Percentiles rank a stretch among this genome's conserved stretches.
phyloP scores from a whole-genome alignment of 2,329 filamentous ascomycete genomes.

The Hymenoscyphus fraxineus region DNA sequence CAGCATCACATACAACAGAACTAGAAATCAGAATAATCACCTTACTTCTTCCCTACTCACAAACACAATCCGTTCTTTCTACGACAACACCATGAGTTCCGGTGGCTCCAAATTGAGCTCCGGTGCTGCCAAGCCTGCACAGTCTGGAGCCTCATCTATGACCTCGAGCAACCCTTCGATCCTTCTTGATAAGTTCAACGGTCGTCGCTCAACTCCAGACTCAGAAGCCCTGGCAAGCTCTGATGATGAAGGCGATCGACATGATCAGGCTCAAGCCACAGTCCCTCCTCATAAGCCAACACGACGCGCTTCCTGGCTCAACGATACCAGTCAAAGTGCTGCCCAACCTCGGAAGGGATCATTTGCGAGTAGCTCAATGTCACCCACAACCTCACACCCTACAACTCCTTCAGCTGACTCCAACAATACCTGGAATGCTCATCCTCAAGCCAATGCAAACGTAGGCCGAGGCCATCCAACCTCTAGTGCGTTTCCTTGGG shows the following conservation, averaged over 20 bases:
- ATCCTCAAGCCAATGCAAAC: slow-evolving; percentile 40
- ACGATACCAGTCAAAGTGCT: slow-evolving; percentile 67
- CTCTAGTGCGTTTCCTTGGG: slow-evolving; percentile 60
- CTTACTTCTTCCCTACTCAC: neutral
- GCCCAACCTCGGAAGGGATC: slow-evolving; percentile 70
- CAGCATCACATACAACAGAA: slow-evolving; percentile 2
- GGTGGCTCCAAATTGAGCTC: slow-evolving; percentile 21
- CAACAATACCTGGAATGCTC: slow-evolving; percentile 52
- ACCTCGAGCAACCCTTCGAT: slow-evolving; percentile 59
- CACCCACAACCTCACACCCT: slow-evolving; percentile 75
- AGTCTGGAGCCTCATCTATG: slow-evolving; percentile 44
- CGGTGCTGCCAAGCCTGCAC: slow-evolving; percentile 42
- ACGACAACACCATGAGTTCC: slow-evolving; percentile 24
- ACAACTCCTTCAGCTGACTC: slow-evolving; percentile 71
- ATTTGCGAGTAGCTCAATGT: slow-evolving; percentile 71
- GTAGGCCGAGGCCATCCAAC: slow-evolving; percentile 45
- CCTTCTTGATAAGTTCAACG: slow-evolving; percentile 71
- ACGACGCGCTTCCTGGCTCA: slow-evolving; percentile 79
- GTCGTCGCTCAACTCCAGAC: slow-evolving; percentile 83
- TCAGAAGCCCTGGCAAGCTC: slow-evolving; percentile 92
- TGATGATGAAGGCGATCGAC: slow-evolving; percentile 78
- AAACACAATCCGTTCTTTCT: neutral
- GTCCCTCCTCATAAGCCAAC: slow-evolving; percentile 57
- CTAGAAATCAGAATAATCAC: neutral
- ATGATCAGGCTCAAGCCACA: slow-evolving; percentile 47